A percentile compares a stretch with the other conserved stretches of the same genome.
phyloP scores from a whole-genome alignment of 2,329 filamentous ascomycete genomes.

The Sporothrix globosa region DNA sequence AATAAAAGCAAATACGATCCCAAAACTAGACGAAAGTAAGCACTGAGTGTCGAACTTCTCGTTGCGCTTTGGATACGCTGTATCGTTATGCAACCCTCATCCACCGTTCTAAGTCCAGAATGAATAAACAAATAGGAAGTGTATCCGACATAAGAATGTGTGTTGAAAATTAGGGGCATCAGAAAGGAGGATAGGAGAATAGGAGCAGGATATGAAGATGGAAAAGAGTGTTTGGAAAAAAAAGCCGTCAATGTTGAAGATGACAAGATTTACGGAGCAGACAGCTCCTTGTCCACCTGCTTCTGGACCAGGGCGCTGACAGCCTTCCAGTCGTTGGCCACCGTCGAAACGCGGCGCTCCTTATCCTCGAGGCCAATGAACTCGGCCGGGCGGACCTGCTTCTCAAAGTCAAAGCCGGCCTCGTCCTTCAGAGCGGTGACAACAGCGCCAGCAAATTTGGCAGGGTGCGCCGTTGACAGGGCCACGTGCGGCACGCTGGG shows the following conservation, averaged over 20 bases:
- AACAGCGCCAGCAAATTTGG: conserved; percentile 89
- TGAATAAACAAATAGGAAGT: background rate
- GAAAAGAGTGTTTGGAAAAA: background rate
- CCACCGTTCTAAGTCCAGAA: conserved; percentile 11
- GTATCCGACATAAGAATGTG: background rate
- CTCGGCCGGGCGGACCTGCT: conserved; percentile 76
- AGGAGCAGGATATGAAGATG: background rate
- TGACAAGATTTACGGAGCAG: background rate
- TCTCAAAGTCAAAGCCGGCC: conserved; percentile 72
- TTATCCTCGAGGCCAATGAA: conserved; percentile 77
- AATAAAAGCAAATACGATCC: conserved; percentile 10
- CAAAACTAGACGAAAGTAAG: background rate
- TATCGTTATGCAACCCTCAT: conserved; percentile 4
- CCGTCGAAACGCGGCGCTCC: conserved; percentile 71
- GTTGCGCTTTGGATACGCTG: background rate
- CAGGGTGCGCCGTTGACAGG: conserved; percentile 90
- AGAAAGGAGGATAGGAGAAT: background rate
- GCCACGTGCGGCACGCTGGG: conserved; percentile 71
- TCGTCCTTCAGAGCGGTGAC: conserved; percentile 73
- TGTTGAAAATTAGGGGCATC: background rate
- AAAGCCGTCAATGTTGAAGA: background rate
- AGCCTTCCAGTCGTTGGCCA: conserved; percentile 72
- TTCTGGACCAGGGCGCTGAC: conserved; percentile 75
- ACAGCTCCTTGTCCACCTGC: conserved; percentile 69
- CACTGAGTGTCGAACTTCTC: background rate